These are phyloP conservation scores for Fragosphaeria purpurea DNA, from an alignment of 2,329 filamentous ascomycete genomes.

Conservation along the genomic window DNA sequence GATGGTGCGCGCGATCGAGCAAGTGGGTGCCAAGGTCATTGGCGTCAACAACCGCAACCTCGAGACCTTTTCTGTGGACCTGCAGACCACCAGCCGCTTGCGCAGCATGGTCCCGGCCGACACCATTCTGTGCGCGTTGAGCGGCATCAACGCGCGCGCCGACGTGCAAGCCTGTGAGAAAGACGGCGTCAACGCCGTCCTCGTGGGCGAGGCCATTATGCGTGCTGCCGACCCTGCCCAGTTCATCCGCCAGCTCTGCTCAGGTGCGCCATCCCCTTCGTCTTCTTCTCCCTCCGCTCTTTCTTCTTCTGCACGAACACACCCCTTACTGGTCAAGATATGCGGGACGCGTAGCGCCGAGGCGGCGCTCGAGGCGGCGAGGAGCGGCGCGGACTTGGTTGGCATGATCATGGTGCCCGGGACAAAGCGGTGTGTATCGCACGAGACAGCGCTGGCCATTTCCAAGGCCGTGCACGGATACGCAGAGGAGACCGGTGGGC, in stretches of 20 bases:
- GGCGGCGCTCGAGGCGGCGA: conserved; percentile 68
- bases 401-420: conserved; percentile 86
- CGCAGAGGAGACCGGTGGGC: conserved; percentile 17
- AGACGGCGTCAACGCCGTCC: conserved; percentile 82
- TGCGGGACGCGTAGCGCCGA: conserved; percentile 82
- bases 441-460: conserved; percentile 71
- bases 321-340: conserved; percentile 72
- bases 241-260: conserved; percentile 79
- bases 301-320: conserved; percentile 19
- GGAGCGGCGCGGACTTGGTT: conserved; percentile 81
- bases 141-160: conserved; percentile 79
- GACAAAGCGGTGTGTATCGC: conserved; percentile 67
- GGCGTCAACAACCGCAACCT: conserved; percentile 97
- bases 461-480: conserved; percentile 61
- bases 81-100: conserved; percentile 80
- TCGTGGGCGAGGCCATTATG: conserved; percentile 96
- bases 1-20: conserved; percentile 75
- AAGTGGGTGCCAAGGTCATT: conserved; percentile 80
- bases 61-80: conserved; percentile 92
- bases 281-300: neutral
- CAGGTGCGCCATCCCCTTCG: conserved; percentile 32
- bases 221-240: conserved; percentile 68
- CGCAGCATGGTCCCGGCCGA: conserved; percentile 77
- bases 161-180: conserved; percentile 82
- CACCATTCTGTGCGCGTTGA: conserved; percentile 86